Percentiles rank a stretch among this genome's conserved stretches.
These are phyloP conservation scores for Sarcodon aspratus DNA, from an alignment of 768 basidiomycete species.

Conservation along the genomic window DNA sequence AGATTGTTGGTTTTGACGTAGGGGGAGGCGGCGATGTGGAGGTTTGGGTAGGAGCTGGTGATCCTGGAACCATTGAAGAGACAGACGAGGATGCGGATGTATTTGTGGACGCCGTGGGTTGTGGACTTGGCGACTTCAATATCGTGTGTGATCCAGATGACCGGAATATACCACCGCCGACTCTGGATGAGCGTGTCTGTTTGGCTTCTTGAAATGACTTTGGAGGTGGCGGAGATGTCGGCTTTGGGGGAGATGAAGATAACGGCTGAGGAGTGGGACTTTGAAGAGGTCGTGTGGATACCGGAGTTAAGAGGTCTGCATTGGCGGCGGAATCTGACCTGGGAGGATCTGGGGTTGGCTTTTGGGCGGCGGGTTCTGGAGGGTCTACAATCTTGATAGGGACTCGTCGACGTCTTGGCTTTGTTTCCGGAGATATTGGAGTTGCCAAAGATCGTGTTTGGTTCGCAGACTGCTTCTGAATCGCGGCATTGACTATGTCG, in stretches of 20 bases:
- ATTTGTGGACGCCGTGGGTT: background rate
- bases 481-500: conserved; percentile 26
- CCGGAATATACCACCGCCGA: conserved; percentile 68
- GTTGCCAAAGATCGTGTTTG: background rate
- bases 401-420: conserved; percentile 41
- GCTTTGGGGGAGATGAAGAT: background rate
- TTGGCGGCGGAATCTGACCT: conserved; percentile 3
- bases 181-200: conserved; percentile 38
- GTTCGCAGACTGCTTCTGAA: background rate
- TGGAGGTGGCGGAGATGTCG: conserved; percentile 11
- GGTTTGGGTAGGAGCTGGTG: background rate
- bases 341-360: conserved; percentile 3
- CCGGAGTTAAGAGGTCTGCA: conserved; percentile 21
- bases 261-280: background rate
- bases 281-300: conserved; percentile 25
- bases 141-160: conserved; percentile 49
- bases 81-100: background rate
- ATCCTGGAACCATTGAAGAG: background rate
- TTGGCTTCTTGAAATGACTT: conserved; percentile 49
- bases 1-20: conserved; percentile 21
- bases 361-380: conserved; percentile 4
- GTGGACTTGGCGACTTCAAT: conserved; percentile 25
- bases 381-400: conserved; percentile 51
- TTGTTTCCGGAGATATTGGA: background rate
- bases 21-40: conserved; percentile 2